Percentiles rank a stretch among this genome's conserved stretches.
Evolutionary conservation across 1,284 basidiomycete genomes (phyloP).

Genomic region (Ganoderma lingzhi): DNA sequence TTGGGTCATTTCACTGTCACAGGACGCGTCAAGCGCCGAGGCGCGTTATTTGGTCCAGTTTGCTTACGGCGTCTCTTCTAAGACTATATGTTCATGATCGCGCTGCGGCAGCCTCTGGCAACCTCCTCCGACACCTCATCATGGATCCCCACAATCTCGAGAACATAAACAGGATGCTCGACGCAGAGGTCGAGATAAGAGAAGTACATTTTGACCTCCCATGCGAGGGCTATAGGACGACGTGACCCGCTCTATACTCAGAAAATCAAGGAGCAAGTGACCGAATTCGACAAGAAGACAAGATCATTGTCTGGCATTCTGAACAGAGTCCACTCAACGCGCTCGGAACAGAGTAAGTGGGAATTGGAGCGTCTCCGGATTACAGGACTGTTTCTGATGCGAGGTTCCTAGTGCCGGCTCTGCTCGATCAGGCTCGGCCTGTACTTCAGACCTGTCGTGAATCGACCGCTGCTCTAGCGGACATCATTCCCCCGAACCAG

Average conservation of each 20-base stretch:
- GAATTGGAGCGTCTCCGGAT: background rate
- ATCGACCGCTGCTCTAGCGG: constrained; percentile 58
- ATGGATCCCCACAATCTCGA: constrained; percentile 69
- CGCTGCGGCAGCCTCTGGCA: constrained; percentile 17
- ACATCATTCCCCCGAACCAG: constrained; percentile 70
- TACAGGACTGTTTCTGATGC: background rate
- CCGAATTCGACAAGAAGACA: constrained; percentile 76
- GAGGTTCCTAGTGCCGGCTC: constrained; percentile 57
- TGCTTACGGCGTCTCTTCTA: constrained; percentile 5
- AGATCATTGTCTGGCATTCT: constrained; percentile 70
- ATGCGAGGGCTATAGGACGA: background rate
- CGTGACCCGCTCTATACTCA: constrained; percentile 37
- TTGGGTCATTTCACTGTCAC: too few species aligned
- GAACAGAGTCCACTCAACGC: constrained; percentile 81
- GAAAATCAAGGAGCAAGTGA: constrained; percentile 82
- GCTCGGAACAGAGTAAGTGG: constrained; percentile 60
- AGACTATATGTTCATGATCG: constrained; percentile 1
- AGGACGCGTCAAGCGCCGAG: constrained; percentile 19
- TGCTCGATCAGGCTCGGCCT: constrained; percentile 65
- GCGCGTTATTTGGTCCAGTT: constrained; percentile 30
- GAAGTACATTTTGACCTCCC: constrained; percentile 49
- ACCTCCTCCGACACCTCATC: constrained; percentile 5
- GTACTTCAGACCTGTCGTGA: constrained; percentile 62
- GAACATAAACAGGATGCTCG: constrained; percentile 58
- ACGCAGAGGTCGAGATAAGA: constrained; percentile 58